A percentile compares a stretch with the other conserved stretches of the same genome.
These are phyloP conservation scores for Paraphaeosphaeria minitans DNA, from an alignment of 2,329 filamentous ascomycete species.

Conservation along the genomic window DNA sequence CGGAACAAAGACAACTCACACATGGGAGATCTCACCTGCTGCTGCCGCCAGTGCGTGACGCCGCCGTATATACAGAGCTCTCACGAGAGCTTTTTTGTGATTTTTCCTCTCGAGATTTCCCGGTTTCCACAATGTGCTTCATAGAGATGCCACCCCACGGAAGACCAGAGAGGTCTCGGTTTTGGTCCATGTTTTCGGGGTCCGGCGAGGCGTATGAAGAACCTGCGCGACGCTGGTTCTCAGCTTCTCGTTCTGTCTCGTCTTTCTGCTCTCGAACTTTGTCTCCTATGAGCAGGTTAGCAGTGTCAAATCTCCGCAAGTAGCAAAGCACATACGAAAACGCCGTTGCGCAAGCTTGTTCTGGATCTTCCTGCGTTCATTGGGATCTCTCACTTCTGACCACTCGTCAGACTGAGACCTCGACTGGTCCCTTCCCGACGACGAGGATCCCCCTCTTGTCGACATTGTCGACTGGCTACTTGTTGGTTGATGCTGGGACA, in stretches of 20 bases:
- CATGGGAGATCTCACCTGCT: conserved; percentile 44
- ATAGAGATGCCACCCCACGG: conserved; percentile 75
- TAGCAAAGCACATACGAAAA: conserved; percentile 63
- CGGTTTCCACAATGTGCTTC: conserved; percentile 55
- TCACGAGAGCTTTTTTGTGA: conserved; percentile 49
- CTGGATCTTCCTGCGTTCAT: conserved; percentile 74
- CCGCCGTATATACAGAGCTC: conserved; percentile 46
- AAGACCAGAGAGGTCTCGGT: conserved; percentile 66
- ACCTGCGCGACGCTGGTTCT: conserved; percentile 67
- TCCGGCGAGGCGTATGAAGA: conserved; percentile 68
- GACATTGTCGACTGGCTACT: conserved; percentile 23
- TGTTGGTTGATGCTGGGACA: conserved; percentile 30
- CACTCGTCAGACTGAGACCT: conserved; percentile 62
- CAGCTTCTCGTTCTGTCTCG: conserved; percentile 64
- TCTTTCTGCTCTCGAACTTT: conserved; percentile 72
- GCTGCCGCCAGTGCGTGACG: conserved; percentile 46
- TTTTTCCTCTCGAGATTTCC: conserved; percentile 52
- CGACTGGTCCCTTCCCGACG: conserved; percentile 22
- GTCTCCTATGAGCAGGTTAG: conserved; percentile 59
- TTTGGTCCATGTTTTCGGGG: conserved; percentile 58
- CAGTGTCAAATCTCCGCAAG: background rate
- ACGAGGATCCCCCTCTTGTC: conserved; percentile 21
- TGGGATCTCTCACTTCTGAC: conserved; percentile 71
- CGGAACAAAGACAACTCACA: conserved; percentile 30
- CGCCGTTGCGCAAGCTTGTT: conserved; percentile 78